These are phyloP conservation scores for Colletotrichum sp. DNA, from an alignment of 2,329 filamentous ascomycete genomes.

Conservation along the genomic window DNA sequence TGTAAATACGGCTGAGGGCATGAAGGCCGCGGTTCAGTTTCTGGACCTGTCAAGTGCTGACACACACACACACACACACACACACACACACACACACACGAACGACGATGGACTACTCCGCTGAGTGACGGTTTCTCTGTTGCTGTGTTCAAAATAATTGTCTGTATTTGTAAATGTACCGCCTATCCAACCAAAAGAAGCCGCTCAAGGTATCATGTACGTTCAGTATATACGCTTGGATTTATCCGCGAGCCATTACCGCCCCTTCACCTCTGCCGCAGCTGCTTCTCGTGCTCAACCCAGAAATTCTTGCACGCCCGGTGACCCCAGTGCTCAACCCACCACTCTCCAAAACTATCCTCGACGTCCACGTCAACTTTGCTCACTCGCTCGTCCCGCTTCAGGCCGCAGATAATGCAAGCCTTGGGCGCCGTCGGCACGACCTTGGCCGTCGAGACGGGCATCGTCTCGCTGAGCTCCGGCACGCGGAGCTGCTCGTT, in stretches of 20 bases:
- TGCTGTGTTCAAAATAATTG: neutral
- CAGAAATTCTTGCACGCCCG: conserved; percentile 84
- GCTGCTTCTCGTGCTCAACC: conserved; percentile 73
- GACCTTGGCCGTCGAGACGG: conserved; percentile 72
- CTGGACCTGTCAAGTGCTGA: neutral
- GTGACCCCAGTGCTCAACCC: conserved; percentile 89
- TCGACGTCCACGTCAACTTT: conserved; percentile 80
- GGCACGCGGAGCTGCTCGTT: conserved; percentile 60
- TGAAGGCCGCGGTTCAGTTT: neutral
- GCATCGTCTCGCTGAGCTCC: conserved; percentile 73
- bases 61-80: neutral
- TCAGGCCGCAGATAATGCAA: conserved; percentile 87
- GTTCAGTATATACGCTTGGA: neutral
- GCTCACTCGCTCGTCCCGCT: conserved; percentile 80
- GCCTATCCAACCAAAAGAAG: neutral
- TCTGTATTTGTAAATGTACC: neutral
- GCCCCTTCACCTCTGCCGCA: conserved; percentile 68
- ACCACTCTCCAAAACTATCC: conserved; percentile 97
- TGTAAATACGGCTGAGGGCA: neutral
- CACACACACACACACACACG: neutral
- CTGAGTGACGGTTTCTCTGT: neutral
- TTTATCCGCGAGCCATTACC: neutral
- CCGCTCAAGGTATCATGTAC: conserved; percentile 6
- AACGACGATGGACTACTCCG: neutral
- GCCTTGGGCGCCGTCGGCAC: conserved; percentile 75